A percentile compares a stretch with the other conserved stretches of the same genome.
These are phyloP conservation scores for Penicillium cinerascens DNA, from an alignment of 495 filamentous ascomycete species.

Conservation along the genomic window DNA sequence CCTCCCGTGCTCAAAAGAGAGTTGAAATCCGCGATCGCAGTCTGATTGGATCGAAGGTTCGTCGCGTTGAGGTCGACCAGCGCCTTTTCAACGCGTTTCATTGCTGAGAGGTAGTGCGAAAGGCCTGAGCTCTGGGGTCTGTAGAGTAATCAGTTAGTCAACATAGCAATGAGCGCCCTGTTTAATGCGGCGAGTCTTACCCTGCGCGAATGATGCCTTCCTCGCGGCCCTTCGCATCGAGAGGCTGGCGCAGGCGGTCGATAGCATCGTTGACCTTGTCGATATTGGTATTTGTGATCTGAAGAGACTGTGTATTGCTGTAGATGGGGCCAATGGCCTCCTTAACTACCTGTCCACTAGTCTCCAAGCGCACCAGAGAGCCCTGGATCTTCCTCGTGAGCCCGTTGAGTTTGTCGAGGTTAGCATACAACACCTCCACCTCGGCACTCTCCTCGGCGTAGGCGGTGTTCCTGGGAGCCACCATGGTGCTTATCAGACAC, in stretches of 20 bases:
- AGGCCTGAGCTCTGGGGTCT: constrained; percentile 77
- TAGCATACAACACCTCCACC: constrained; percentile 65
- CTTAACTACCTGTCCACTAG: constrained; percentile 81
- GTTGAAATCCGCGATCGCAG: constrained; percentile 76
- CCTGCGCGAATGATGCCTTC: constrained; percentile 86
- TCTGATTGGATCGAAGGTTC: constrained; percentile 87
- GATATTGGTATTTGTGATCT: constrained; percentile 82
- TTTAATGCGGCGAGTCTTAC: constrained; percentile 34
- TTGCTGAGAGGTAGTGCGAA: constrained; percentile 78
- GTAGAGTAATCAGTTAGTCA: constrained; percentile 14
- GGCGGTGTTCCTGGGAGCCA: constrained; percentile 48
- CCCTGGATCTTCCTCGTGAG: constrained; percentile 93
- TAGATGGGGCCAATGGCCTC: constrained; percentile 91
- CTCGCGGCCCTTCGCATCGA: constrained; percentile 82
- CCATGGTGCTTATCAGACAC: constrained; percentile 36
- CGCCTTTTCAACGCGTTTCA: constrained; percentile 82
- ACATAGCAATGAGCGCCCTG: background rate
- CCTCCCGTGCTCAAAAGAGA: constrained; percentile 73
- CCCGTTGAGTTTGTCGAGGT: constrained; percentile 61
- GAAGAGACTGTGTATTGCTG: constrained; percentile 85
- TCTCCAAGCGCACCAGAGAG: constrained; percentile 78
- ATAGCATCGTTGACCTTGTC: constrained; percentile 82
- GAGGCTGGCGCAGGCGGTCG: constrained; percentile 79
- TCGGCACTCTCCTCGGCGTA: constrained; percentile 70
- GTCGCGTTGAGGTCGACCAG: constrained; percentile 75